Evolutionary conservation across 176 grass and related monocot species (phyloP).

Genomic region (Dendrocalamus sinicus): DNA sequence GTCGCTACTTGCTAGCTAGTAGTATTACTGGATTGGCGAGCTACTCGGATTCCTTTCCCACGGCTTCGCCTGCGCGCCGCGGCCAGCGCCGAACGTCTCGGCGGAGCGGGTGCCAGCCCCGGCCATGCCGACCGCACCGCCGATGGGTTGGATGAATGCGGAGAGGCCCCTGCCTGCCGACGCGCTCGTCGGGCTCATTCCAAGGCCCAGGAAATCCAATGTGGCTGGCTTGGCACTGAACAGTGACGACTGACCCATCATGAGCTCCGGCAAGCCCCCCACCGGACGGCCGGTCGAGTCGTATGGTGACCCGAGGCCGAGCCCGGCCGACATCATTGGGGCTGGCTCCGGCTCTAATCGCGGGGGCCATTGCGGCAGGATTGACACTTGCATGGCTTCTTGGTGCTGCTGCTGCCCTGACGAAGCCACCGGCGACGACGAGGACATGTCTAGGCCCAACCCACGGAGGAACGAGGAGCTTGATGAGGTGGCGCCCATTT

Average conservation of each 20-base stretch:
- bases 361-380: conserved; percentile 61
- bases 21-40: conserved; percentile 53
- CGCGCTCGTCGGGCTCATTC: conserved; percentile 65
- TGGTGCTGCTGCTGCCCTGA: conserved; percentile 48
- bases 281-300: conserved; percentile 47
- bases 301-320: conserved; percentile 74
- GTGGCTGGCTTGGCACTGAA: conserved; percentile 81
- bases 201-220: conserved; percentile 81
- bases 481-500: conserved; percentile 81
- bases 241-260: conserved; percentile 76
- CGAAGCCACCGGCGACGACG: conserved; percentile 35
- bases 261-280: conserved; percentile 57
- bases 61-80: conserved; percentile 27
- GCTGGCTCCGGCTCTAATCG: conserved; percentile 50
- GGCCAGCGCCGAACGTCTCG: conserved; percentile 44
- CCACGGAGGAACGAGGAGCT: conserved; percentile 80
- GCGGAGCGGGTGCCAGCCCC: conserved; percentile 21
- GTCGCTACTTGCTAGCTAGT: conserved; percentile 28
- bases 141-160: conserved; percentile 66
- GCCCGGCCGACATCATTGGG: conserved; percentile 72
- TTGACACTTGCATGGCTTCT: conserved; percentile 38
- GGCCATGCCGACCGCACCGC: conserved; percentile 64
- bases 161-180: conserved; percentile 53
- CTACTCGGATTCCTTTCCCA: conserved; percentile 63
- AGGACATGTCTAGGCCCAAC: conserved; percentile 66